A percentile compares a stretch with the other conserved stretches of the same genome.
Conservation (phyloP, 495 filamentous ascomycete genomes). For the Penicillium silybi region DNA sequence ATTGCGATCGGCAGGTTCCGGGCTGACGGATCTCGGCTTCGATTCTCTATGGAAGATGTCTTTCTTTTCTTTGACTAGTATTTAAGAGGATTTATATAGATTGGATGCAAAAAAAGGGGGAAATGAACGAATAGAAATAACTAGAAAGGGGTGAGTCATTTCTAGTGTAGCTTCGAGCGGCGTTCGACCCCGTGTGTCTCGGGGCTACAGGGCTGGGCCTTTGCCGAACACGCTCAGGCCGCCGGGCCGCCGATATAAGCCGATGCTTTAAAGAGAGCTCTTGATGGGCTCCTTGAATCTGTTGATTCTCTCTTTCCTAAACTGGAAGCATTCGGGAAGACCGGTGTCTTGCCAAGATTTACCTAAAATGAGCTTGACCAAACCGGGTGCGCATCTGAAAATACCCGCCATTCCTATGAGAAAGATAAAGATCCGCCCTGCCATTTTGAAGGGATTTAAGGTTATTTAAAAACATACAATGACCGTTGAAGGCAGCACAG, state of each 20-base stretch:
- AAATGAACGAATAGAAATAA: background rate
- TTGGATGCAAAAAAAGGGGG: background rate
- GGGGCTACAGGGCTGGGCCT: background rate
- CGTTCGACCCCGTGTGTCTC: background rate
- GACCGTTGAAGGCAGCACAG: slow-evolving; percentile 10
- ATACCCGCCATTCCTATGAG: slow-evolving; percentile 6
- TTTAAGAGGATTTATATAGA: background rate
- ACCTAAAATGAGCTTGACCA: slow-evolving; percentile 8
- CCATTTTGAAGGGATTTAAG: background rate
- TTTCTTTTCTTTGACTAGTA: background rate
- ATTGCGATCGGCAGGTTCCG: slow-evolving; percentile 3
- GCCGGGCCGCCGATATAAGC: background rate
- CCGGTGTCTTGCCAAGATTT: slow-evolving; percentile 6
- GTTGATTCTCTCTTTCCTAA: slow-evolving; percentile 2
- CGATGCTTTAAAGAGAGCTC: background rate
- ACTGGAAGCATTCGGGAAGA: slow-evolving; percentile 12
- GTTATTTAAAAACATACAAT: background rate
- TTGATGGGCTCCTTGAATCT: background rate
- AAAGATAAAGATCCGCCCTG: background rate
- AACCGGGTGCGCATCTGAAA: slow-evolving; percentile 9
- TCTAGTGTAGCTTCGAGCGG: background rate
- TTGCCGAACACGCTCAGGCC: background rate
- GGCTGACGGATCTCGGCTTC: background rate
- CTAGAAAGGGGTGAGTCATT: background rate
- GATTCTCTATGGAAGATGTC: background rate